These are phyloP conservation scores for Cutaneotrichosporon sp. DNA, from an alignment of 1,284 basidiomycete genomes.

Conservation along the genomic window DNA sequence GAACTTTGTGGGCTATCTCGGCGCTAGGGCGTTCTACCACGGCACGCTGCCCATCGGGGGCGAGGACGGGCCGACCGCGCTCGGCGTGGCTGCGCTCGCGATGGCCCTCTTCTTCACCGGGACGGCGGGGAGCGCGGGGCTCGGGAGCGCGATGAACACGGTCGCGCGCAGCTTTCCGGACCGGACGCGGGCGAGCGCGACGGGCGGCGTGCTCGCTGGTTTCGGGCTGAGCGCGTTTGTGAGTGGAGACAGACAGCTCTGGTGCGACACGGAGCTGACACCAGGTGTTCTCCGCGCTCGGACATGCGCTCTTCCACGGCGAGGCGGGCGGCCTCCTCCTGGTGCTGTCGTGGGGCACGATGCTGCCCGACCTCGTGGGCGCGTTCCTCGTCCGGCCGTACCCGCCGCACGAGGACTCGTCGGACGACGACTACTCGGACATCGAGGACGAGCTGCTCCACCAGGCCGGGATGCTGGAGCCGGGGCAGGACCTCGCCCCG, in stretches of 20 bases:
- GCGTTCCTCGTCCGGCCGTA: slow-evolving; percentile 65
- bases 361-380: slow-evolving; percentile 68
- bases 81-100: slow-evolving; percentile 36
- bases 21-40: slow-evolving; percentile 66
- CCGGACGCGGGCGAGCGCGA: slow-evolving; percentile 63
- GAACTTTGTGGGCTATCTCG: slow-evolving; percentile 65
- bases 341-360: slow-evolving; percentile 69
- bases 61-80: slow-evolving; percentile 20
- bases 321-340: slow-evolving; percentile 69
- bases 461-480: slow-evolving; percentile 13
- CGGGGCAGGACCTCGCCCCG: slow-evolving; percentile 4
- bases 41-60: slow-evolving; percentile 34
- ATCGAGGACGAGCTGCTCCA: slow-evolving; percentile 21
- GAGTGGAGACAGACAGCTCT: too few relatives aligned
- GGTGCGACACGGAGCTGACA: slow-evolving; percentile 16
- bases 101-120: slow-evolving; percentile 51
- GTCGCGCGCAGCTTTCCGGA: slow-evolving; percentile 53
- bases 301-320: slow-evolving; percentile 67
- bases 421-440: slow-evolving; percentile 23
- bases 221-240: slow-evolving; percentile 77
- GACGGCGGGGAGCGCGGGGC: slow-evolving; percentile 47
- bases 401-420: slow-evolving; percentile 50
- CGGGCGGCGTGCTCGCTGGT: slow-evolving; percentile 74
- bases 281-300: slow-evolving; percentile 65
- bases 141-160: slow-evolving; percentile 50